Evolutionary conservation across 1,284 basidiomycete species (phyloP).

Genomic region (Ceratobasidium sp.): DNA sequence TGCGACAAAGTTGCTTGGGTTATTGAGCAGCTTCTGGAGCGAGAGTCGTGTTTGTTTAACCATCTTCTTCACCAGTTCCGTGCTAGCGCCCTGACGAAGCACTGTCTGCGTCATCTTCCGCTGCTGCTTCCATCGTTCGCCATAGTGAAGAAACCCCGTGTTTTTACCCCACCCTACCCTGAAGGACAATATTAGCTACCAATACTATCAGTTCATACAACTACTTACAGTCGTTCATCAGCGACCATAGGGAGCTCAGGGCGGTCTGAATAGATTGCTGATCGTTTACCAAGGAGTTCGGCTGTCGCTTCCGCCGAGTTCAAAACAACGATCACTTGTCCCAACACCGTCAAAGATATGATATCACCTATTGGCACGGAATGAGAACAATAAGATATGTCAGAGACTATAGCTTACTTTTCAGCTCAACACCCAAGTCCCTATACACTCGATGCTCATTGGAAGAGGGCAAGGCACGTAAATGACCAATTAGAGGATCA

Average conservation of each 20-base stretch:
- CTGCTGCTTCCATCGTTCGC: slow-evolving; percentile 21
- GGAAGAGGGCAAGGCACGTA: slow-evolving; percentile 16
- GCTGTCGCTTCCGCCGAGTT: slow-evolving; percentile 43
- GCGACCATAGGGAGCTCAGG: slow-evolving; percentile 39
- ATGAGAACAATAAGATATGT: background rate
- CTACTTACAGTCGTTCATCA: slow-evolving; percentile 3
- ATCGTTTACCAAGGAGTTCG: slow-evolving; percentile 44
- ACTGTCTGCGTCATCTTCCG: slow-evolving; percentile 2
- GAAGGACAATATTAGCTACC: background rate
- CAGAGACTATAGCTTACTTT: slow-evolving; percentile 2
- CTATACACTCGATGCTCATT: slow-evolving; percentile 21
- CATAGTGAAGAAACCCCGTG: slow-evolving; percentile 15
- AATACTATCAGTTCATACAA: too few species aligned
- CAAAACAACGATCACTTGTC: slow-evolving; percentile 45
- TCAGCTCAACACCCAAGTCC: slow-evolving; percentile 15
- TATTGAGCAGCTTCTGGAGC: slow-evolving; percentile 7
- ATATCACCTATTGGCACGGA: slow-evolving; percentile 32
- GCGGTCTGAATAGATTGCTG: slow-evolving; percentile 42
- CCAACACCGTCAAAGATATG: slow-evolving; percentile 36
- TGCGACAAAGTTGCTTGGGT: background rate
- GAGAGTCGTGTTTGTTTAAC: slow-evolving; percentile 12
- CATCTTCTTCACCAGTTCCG: background rate
- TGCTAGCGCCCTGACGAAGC: background rate
- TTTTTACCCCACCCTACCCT: slow-evolving; percentile 23
- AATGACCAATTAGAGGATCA: slow-evolving; percentile 22